Evolutionary conservation across 2,329 filamentous ascomycete species (phyloP).

Genomic region (Colletotrichum sp.): DNA sequence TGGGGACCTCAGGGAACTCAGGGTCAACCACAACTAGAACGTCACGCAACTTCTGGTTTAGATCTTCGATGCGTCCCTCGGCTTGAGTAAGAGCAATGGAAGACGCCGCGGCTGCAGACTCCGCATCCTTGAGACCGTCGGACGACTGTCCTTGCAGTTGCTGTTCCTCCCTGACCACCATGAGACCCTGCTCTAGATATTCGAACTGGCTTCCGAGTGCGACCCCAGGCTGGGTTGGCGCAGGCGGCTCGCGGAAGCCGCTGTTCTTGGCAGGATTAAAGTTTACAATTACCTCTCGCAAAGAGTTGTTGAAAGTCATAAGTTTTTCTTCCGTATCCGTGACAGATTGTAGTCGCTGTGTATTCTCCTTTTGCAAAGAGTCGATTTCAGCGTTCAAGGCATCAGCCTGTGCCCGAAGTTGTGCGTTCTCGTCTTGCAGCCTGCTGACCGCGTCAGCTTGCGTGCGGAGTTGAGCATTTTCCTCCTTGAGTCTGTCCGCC

Average conservation of each 20-base stretch:
- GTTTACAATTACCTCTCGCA: slow-evolving; percentile 70
- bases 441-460: slow-evolving; percentile 35
- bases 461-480: slow-evolving; percentile 43
- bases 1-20: slow-evolving; percentile 63
- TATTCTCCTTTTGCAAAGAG: slow-evolving; percentile 36
- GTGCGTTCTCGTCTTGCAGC: slow-evolving; percentile 32
- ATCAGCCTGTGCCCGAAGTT: slow-evolving; percentile 36
- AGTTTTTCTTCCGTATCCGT: slow-evolving; percentile 68
- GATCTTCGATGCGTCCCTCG: slow-evolving; percentile 60
- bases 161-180: slow-evolving; percentile 64
- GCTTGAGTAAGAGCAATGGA: slow-evolving; percentile 39
- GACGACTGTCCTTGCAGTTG: slow-evolving; percentile 40
- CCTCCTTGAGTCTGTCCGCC: slow-evolving; percentile 51
- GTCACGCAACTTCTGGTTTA: slow-evolving; percentile 70
- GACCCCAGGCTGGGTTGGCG: slow-evolving; percentile 7
- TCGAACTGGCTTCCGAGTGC: slow-evolving; percentile 65
- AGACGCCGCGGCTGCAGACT: slow-evolving; percentile 25
- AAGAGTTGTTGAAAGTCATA: slow-evolving; percentile 68
- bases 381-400: slow-evolving; percentile 39
- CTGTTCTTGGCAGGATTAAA: slow-evolving; percentile 62
- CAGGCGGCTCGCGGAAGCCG: slow-evolving; percentile 49
- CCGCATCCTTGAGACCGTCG: slow-evolving; percentile 25
- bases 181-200: slow-evolving; percentile 72
- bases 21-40: slow-evolving; percentile 56
- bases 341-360: slow-evolving; percentile 54